Evolutionary conservation across 2,329 filamentous ascomycete species (phyloP).

Genomic region (Penicillium rolfsii): DNA sequence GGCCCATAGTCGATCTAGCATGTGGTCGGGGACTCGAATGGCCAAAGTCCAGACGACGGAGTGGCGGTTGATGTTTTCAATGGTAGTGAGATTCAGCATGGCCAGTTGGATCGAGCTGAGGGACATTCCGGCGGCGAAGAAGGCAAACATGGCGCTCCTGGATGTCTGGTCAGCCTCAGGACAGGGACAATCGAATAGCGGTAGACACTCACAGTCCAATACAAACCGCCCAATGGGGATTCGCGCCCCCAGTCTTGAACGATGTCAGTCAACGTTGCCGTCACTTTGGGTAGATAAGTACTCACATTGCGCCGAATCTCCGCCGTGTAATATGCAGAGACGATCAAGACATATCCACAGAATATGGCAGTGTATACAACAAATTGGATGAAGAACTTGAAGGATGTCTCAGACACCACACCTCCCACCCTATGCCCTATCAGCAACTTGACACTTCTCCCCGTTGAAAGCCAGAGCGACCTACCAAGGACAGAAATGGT

Average conservation of each 20-base stretch:
- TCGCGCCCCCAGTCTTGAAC: constrained; percentile 42
- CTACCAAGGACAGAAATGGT: constrained; percentile 88
- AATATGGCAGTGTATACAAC: constrained; percentile 72
- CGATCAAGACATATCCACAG: constrained; percentile 65
- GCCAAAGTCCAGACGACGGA: constrained; percentile 72
- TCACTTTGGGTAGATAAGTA: background rate
- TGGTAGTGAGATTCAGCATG: constrained; percentile 76
- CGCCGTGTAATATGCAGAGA: constrained; percentile 66
- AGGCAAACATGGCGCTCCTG: constrained; percentile 68
- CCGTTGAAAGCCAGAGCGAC: background rate
- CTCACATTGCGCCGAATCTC: constrained; percentile 55
- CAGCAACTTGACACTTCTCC: constrained; percentile 14
- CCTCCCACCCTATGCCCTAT: constrained; percentile 72
- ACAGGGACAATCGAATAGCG: background rate
- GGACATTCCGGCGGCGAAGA: constrained; percentile 82
- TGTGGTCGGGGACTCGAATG: constrained; percentile 64
- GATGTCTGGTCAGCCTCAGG: constrained; percentile 21
- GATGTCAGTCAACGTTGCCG: constrained; percentile 19
- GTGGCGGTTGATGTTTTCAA: constrained; percentile 72
- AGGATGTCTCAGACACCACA: constrained; percentile 80
- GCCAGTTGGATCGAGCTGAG: constrained; percentile 71
- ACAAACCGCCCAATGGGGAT: constrained; percentile 67
- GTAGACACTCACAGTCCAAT: constrained; percentile 60
- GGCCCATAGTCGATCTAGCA: constrained; percentile 38
- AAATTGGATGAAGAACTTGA: constrained; percentile 94